phyloP scores from a whole-genome alignment of 805 yeast genomes.

The Saturnispora zaruensis region DNA sequence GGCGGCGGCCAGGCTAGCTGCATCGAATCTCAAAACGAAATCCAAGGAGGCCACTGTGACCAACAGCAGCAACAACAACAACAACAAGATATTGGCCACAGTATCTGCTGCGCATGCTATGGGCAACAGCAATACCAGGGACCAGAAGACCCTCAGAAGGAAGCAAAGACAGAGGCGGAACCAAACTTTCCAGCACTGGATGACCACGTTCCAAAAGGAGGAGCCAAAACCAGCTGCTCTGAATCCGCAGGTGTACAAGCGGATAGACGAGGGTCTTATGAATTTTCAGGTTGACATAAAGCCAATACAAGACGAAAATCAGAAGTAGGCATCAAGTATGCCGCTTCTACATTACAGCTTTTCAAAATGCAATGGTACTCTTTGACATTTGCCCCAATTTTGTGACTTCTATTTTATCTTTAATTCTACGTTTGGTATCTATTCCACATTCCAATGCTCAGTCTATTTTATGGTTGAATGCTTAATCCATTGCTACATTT shows the following conservation, averaged over 20 bases:
- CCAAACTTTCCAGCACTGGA: slow-evolving; percentile 20
- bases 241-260: slow-evolving; percentile 24
- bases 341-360: background rate
- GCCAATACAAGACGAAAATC: background rate
- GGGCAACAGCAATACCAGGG: background rate
- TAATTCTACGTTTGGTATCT: background rate
- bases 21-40: background rate
- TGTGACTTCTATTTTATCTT: background rate
- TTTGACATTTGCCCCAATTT: background rate
- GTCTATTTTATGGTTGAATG: too few relatives aligned
- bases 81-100: background rate
- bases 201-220: slow-evolving; percentile 27
- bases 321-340: background rate
- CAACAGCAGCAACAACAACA: background rate
- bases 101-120: slow-evolving; percentile 6
- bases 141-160: background rate
- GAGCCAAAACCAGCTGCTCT: slow-evolving; percentile 18
- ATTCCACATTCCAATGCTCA: background rate
- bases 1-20: background rate
- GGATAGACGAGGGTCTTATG: slow-evolving; percentile 26
- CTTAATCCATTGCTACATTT: background rate
- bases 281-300: slow-evolving; percentile 26
- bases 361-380: background rate
- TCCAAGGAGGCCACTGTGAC: background rate
- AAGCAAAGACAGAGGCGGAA: background rate